Base-by-base conservation (phyloP, 2,329 filamentous ascomycete genomes). In the Botrytis hyacinthi region DNA sequence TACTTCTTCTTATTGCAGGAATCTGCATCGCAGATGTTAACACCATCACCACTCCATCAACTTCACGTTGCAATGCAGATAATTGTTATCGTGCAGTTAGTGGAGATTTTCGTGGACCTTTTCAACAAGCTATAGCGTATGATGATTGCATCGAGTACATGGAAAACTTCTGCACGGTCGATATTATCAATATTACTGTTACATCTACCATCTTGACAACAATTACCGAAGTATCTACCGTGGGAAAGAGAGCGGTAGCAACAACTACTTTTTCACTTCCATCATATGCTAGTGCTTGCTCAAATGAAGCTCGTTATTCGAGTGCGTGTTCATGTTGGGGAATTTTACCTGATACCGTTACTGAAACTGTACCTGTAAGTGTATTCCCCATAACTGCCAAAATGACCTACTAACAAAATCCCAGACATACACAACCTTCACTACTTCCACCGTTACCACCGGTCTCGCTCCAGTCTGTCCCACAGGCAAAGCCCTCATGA, bases 271-370 rank as follows among this genome's bases (percentile, higher is more conserved):
- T 71, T 29, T 44, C 57, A 26, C 67, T 75, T 44, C 74, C 74
- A 61, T 3, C 68, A 40, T 75, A 75, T 46, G 74, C 72, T 9
- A 72, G 37, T 42, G 67, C 46, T 5, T 75, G 74, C 54, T 61
- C 60, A 9, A 57, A 51, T 18, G 61, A 70, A 35, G 61, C 72
- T 35, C 48, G 59, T 3, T 75, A 75, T 32, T 67, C 67, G 26
- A 71, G 61, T 29, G 74, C 74, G 22, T 75, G 72, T 65, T 74
- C 72, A 29, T 75, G 74, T 57, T 71, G 70, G 42, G 74, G 74
- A 6, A 46, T 74, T 48, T 6, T 46, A 22, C 71, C 62, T n/a
- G 46, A n/a, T 60, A 72, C 62, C 6, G 35, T 46, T 40, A 54
- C 61, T 9, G 12, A 57, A 12, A 69, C 66, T 42, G 18, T 14